Evolutionary conservation across 2,329 filamentous ascomycete genomes (phyloP), one percentile per base, ranked within the genome.

Genomic region (Cucurbitaria berberidis): DNA sequence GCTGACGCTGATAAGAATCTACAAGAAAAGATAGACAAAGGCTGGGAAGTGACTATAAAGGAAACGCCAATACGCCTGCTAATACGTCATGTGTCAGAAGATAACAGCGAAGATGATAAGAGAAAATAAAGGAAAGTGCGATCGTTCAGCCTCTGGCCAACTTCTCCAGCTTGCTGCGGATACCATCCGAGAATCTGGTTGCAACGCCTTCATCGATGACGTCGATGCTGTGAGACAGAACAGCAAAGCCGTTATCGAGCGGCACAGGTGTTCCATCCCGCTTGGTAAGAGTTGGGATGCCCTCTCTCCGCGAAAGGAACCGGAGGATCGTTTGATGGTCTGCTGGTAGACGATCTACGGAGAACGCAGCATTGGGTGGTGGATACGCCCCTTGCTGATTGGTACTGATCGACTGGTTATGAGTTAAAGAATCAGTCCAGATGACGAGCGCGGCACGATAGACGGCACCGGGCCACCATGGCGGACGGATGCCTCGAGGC

Each of bases 401-500:
- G 18, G 75, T 67, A 32, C 67, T 67, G 16, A 72, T 63, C 52
- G 66, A 63, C 48, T 85, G 81, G 53, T 82, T 77, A 51, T 80
- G 79, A 5, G 77, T 78, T 49, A 88, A 72, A 60, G 84, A 84
- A 60, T 88, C 84, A 2, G 82, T 68, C 71, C 70, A 73, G 9
- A 74, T 52, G 15, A 74, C 63, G 26, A 73, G 64, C 26, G 68
- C 56, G 35, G 82, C 86, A n/a, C 88, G 84, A 68, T 90, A 90
- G 35, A 90, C 77, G 3, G 86, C 87, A 1, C 81, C 83, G n/a
- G 85, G 78, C 87, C 87, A 90, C 88, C 88, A 91, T 32, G 81
- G 83, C 5, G 88, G 88, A 19, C 86, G 82, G 3, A 83, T 78
- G 43, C 85, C 82, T 26, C 77, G 75, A 2, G 84, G 81, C 82